These are phyloP conservation scores for Leptodermis oblonga DNA, from an alignment of 257 asterid species.

Conservation along the genomic window DNA sequence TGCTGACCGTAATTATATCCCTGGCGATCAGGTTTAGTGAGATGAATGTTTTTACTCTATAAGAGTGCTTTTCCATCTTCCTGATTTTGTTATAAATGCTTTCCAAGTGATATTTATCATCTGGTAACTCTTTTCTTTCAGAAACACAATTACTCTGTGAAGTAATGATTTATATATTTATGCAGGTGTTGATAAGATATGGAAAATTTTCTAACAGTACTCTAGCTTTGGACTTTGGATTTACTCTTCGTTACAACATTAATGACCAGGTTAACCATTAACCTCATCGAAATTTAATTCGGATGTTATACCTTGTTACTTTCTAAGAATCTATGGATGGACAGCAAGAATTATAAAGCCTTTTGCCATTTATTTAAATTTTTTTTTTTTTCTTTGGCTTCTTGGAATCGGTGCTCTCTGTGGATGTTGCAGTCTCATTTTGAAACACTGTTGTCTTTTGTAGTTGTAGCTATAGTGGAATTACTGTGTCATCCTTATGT, in stretches of 20 bases:
- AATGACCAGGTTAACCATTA: slow-evolving; percentile 52
- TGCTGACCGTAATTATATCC: slow-evolving; percentile 62
- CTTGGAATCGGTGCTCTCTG: background rate
- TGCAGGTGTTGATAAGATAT: slow-evolving; percentile 61
- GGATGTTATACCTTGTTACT: background rate
- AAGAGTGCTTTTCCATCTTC: background rate
- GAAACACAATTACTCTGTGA: background rate
- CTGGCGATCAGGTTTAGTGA: slow-evolving; percentile 62
- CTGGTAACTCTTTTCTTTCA: background rate
- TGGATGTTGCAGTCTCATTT: background rate
- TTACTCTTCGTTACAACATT: slow-evolving; percentile 53
- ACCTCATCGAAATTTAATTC: slow-evolving; percentile 14
- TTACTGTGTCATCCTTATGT: background rate
- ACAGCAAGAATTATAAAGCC: background rate
- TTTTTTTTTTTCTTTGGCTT: background rate
- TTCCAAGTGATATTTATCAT: background rate
- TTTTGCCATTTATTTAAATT: background rate
- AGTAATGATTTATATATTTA: background rate
- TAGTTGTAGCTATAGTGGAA: background rate
- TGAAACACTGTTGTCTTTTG: background rate
- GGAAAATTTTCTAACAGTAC: slow-evolving; percentile 71
- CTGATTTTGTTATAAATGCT: slow-evolving; percentile 2
- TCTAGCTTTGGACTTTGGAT: slow-evolving; percentile 80
- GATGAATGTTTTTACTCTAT: background rate
- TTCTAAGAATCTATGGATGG: background rate